phyloP scores from a whole-genome alignment of 805 yeast genomes.

The Ogataea zsoltii region DNA sequence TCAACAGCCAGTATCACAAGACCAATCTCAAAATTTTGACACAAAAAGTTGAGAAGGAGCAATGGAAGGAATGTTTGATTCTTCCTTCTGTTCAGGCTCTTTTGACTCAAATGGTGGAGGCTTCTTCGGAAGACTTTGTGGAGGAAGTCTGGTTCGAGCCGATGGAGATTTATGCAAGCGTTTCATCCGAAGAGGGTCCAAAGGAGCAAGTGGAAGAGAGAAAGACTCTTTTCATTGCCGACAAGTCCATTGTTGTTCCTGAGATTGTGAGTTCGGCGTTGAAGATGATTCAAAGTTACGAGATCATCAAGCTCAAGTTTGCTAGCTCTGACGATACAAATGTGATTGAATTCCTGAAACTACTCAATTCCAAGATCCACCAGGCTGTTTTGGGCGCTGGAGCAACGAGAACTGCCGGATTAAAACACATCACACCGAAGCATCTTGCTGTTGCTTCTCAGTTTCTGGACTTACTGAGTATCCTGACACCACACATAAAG shows the following conservation, averaged over 20 bases:
- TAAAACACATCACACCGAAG: conserved; percentile 71
- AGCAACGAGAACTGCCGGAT: conserved; percentile 72
- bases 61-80: conserved; percentile 77
- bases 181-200: neutral
- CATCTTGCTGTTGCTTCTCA: conserved; percentile 70
- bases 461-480: conserved; percentile 51
- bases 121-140: conserved; percentile 42
- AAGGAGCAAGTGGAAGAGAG: conserved; percentile 17
- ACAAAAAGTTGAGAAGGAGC: conserved; percentile 59
- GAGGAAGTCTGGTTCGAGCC: conserved; percentile 50
- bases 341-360: conserved; percentile 46
- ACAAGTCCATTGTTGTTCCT: conserved; percentile 59
- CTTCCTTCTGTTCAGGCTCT: conserved; percentile 45
- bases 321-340: conserved; percentile 50
- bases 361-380: conserved; percentile 54
- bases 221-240: conserved; percentile 45
- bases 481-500: conserved; percentile 38
- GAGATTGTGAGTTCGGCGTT: conserved; percentile 46
- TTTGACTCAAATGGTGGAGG: conserved; percentile 51
- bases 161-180: conserved; percentile 24
- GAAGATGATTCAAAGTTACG: conserved; percentile 47
- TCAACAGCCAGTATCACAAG: conserved; percentile 55
- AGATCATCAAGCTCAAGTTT: conserved; percentile 57
- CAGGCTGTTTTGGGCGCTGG: conserved; percentile 72
- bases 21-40: conserved; percentile 48